Evolutionary conservation across 2,329 filamentous ascomycete genomes (phyloP).

Genomic region (Lasiodiplodia sp.): DNA sequence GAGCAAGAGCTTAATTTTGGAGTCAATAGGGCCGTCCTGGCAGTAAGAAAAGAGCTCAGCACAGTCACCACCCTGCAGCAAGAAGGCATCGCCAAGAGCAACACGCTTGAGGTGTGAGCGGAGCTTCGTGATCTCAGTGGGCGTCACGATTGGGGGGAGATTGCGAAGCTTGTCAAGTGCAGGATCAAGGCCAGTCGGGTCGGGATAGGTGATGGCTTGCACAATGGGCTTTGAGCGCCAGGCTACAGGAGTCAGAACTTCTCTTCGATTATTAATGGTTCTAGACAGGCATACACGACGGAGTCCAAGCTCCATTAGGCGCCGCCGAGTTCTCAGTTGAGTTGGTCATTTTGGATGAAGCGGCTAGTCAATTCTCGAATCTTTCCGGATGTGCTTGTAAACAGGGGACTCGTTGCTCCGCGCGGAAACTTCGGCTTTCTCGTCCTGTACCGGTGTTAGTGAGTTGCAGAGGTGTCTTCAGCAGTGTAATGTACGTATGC

Average conservation of each 20-base stretch:
- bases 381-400: constrained; percentile 20
- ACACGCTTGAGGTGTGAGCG: constrained; percentile 83
- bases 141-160: constrained; percentile 80
- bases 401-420: constrained; percentile 6
- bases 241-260: constrained; percentile 51
- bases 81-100: constrained; percentile 87
- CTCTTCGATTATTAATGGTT: background rate
- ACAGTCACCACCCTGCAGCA: constrained; percentile 96
- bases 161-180: constrained; percentile 70
- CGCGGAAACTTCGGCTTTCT: background rate
- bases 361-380: constrained; percentile 21
- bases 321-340: background rate
- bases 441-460: background rate
- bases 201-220: constrained; percentile 75
- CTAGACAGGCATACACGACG: constrained; percentile 44
- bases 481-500: background rate
- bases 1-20: constrained; percentile 93
- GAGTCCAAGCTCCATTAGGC: constrained; percentile 43
- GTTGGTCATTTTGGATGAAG: constrained; percentile 1
- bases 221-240: constrained; percentile 83
- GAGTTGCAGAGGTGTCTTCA: background rate
- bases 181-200: constrained; percentile 64
- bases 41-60: constrained; percentile 98
- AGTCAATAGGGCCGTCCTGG: constrained; percentile 84
- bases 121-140: constrained; percentile 79